Base-by-base conservation (phyloP, 163 green algal species). In the Chlamydomonas reinhardtii region DNA sequence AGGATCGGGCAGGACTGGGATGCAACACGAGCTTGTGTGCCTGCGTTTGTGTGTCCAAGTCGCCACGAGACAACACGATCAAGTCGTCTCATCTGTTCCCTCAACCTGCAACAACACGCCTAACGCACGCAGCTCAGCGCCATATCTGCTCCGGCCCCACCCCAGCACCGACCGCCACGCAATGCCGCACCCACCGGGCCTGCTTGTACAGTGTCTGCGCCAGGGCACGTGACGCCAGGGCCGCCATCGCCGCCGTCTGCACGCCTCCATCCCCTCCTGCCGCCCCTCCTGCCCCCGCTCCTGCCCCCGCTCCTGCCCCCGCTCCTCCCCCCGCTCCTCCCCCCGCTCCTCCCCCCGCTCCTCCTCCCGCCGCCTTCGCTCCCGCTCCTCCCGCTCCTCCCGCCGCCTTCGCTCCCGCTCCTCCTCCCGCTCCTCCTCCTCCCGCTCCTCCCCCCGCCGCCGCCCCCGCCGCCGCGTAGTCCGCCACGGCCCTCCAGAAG, bases 401-500 rank as follows among this genome's bases (percentile, higher is more conserved):
- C 31, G 5, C n/a, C 52, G 73, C 48, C n/a, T n/a, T n/a, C n/a
- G 43, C 43, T 16, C 43, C 43, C 43, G 43, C 43, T 11, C 43
- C 43, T 54, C 8, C 8, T 6, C 43, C 43, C 43, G 43, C 43
- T 54, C 43, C 43, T 54, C 8, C 43, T 54, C 43, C 43, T 6
- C 43, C 43, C 43, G 43, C 43, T 54, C n/a, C n/a, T n/a, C n/a
- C n/a, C n/a, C n/a, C 34, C 32, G 35, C 35, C 34, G 14, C 4
- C 71, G 11, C 48, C 48, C 11, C 48, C 14, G 31, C 34, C 20
- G 11, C 56, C 34, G 68, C 24, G 68, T 31, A 14, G 29, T 34
- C 70, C 15, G 31, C 70, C 76, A 86, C 68, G 27, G 72, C 71
- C 71, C 85, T 35, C 85, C 85, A 90, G 29, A 90, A 74, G 24